Percentiles rank a stretch among this genome's conserved stretches.
Evolutionary conservation across 352 stramenopile species (phyloP).

Genomic region (Phytophthora citricola): DNA sequence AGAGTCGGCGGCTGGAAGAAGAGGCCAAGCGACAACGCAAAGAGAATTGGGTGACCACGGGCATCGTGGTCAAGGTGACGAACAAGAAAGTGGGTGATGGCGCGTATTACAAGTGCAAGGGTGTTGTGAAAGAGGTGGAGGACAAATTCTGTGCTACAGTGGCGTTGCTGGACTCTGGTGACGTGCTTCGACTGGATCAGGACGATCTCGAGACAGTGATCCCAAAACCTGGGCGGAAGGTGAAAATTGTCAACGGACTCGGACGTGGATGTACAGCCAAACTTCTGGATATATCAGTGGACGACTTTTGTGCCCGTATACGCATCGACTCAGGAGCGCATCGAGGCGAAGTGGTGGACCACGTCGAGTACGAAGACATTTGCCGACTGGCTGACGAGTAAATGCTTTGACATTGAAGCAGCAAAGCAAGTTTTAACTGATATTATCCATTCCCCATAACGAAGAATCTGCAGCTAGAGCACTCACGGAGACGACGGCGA

Average conservation of each 20-base stretch:
- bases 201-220: constrained; percentile 93
- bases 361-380: constrained; percentile 88
- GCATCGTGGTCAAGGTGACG: constrained; percentile 95
- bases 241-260: constrained; percentile 83
- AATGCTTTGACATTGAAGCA: no score
- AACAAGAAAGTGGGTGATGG: constrained; percentile 93
- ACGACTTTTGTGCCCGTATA: constrained; percentile 71
- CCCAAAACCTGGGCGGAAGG: constrained; percentile 63
- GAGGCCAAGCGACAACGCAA: constrained; percentile 54
- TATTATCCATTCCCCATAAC: constrained; percentile 15
- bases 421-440: background rate
- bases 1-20: constrained; percentile 48
- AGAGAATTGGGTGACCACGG: constrained; percentile 91
- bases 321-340: constrained; percentile 68
- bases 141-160: constrained; percentile 86
- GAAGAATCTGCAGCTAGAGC: background rate
- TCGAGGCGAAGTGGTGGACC: constrained; percentile 67
- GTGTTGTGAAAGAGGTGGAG: constrained; percentile 74
- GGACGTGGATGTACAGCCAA: constrained; percentile 64
- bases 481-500: constrained; percentile 34
- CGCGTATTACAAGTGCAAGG: constrained; percentile 91
- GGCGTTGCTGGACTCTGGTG: constrained; percentile 82
- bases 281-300: constrained; percentile 76
- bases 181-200: constrained; percentile 86
- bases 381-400: constrained; percentile 68